phyloP scores from a whole-genome alignment of 257 asterid genomes.

The Rehmannia glutinosa region DNA sequence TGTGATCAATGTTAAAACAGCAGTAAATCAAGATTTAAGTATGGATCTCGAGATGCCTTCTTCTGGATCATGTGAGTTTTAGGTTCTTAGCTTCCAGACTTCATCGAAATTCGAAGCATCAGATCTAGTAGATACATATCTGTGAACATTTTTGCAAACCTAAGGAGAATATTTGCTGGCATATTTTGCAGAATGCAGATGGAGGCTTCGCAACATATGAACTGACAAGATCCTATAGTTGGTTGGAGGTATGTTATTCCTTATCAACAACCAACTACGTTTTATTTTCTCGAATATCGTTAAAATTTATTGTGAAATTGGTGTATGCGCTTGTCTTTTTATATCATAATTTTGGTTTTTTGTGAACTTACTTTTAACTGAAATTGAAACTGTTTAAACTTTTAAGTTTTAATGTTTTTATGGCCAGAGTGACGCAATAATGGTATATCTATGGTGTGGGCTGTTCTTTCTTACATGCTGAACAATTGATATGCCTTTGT shows the following conservation, averaged over 20 bases:
- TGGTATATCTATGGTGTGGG: not conserved
- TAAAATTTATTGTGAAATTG: not conserved
- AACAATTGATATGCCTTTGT: not conserved
- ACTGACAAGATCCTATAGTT: constrained; percentile 94
- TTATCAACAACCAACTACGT: constrained; percentile 7
- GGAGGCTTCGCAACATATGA: constrained; percentile 99
- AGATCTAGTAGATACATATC: not conserved
- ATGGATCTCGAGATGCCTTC: constrained; percentile 7
- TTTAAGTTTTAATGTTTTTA: constrained; percentile 2
- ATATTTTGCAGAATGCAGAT: constrained; percentile 55
- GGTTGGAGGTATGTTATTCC: constrained; percentile 80
- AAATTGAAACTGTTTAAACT: constrained; percentile 5
- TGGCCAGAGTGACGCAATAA: constrained; percentile 1
- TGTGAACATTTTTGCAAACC: constrained; percentile 5
- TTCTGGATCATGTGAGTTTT: constrained; percentile 6
- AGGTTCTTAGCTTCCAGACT: not conserved
- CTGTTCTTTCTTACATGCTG: not conserved
- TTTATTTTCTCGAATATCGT: constrained; percentile 1
- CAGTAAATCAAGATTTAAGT: not conserved
- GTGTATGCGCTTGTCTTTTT: not conserved
- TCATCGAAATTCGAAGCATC: constrained; percentile 3
- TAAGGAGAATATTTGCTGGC: constrained; percentile 31
- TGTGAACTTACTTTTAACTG: not conserved
- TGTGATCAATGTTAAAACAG: not conserved
- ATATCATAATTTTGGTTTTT: not conserved